Percentiles rank a stretch among this genome's conserved stretches.
Evolutionary conservation across 1,139 yeast species (phyloP).

Genomic region (Scheffersomyces lignicola): DNA sequence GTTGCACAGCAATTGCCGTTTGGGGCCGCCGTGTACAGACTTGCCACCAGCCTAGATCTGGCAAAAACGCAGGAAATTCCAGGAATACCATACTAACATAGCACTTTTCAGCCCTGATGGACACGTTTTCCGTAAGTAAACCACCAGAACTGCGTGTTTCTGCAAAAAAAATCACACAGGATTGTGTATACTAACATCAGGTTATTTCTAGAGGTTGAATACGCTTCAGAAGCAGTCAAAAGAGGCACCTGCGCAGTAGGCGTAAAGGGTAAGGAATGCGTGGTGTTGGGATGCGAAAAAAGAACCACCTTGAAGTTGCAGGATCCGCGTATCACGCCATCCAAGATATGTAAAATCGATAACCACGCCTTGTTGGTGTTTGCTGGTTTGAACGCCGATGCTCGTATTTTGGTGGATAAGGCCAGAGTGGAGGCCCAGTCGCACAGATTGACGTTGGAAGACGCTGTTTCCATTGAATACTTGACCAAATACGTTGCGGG

Average conservation of each 20-base stretch:
- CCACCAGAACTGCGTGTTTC: too few relatives aligned
- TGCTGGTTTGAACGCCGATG: constrained; percentile 98
- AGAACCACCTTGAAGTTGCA: constrained; percentile 93
- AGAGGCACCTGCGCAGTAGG: constrained; percentile 99
- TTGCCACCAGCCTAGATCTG: constrained; percentile 8
- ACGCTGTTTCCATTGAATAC: constrained; percentile 89
- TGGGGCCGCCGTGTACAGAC: too few relatives aligned
- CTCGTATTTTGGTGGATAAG: constrained; percentile 89
- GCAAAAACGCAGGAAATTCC: constrained; percentile 2
- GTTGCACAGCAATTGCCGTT: too few relatives aligned
- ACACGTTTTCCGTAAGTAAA: constrained; percentile 81
- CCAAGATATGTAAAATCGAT: constrained; percentile 89
- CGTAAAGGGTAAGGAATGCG: constrained; percentile 84
- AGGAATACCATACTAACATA: constrained; percentile 21
- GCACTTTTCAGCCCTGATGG: constrained; percentile 82
- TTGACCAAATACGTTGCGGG: constrained; percentile 95
- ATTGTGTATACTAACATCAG: constrained; percentile 33
- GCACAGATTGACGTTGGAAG: constrained; percentile 91
- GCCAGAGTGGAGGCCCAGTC: constrained; percentile 97
- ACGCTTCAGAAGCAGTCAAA: constrained; percentile 96
- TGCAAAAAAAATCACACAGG: too few relatives aligned
- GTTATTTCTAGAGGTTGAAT: constrained; percentile 70
- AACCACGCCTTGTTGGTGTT: constrained; percentile 89
- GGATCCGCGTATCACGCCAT: constrained; percentile 94
- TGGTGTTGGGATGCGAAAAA: constrained; percentile 95